Conservation (phyloP, 768 basidiomycete species). For the Mycena indigotica region DNA sequence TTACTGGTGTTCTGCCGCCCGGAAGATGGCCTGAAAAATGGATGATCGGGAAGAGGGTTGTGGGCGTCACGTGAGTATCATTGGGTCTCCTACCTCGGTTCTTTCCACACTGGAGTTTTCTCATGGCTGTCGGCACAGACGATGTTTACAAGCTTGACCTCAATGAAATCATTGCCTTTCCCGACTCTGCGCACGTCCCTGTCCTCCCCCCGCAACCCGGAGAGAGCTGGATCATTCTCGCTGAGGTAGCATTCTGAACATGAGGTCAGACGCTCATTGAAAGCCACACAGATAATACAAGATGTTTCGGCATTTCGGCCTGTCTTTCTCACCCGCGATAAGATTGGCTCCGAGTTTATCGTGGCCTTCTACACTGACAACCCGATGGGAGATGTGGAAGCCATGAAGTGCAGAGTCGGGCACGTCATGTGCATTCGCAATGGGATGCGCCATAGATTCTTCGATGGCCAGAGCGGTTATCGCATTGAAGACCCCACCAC, state of each 20-base stretch:
- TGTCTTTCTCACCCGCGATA: conserved; percentile 20
- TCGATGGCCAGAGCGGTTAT: conserved; percentile 26
- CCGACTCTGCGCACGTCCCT: conserved; percentile 26
- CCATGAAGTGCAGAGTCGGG: conserved; percentile 18
- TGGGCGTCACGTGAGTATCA: conserved; percentile 2
- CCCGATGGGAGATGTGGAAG: conserved; percentile 21
- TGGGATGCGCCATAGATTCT: conserved; percentile 21
- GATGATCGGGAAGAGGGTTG: not conserved
- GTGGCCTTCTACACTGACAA: conserved; percentile 26
- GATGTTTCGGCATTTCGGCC: conserved; percentile 19
- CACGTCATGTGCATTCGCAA: conserved; percentile 23
- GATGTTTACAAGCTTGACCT: conserved; percentile 25
- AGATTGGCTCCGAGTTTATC: conserved; percentile 14
- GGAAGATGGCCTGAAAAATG: no score
- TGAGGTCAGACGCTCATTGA: no score
- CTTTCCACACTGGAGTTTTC: no score
- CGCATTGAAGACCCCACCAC: conserved; percentile 25
- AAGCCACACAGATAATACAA: conserved; percentile 14
- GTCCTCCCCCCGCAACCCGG: conserved; percentile 19
- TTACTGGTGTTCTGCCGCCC: no score
- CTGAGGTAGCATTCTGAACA: no score
- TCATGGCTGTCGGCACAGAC: conserved; percentile 6
- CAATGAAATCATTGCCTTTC: conserved; percentile 28
- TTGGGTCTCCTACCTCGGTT: not conserved
- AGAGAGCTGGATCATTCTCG: conserved; percentile 28